phyloP scores from a whole-genome alignment of 257 asterid genomes.

The Henckelia pumila region DNA sequence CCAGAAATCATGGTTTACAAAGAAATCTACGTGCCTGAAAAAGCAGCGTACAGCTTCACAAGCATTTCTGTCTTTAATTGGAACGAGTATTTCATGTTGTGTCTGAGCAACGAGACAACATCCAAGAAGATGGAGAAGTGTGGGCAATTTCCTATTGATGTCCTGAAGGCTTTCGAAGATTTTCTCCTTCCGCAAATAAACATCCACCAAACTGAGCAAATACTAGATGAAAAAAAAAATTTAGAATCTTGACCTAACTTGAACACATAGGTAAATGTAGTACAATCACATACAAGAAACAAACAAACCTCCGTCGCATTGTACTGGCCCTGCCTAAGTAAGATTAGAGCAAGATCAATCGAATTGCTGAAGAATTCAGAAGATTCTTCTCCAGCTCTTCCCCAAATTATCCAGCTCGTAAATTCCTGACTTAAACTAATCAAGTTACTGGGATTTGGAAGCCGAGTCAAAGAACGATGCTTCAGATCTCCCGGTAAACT shows the following conservation, averaged over 20 bases:
- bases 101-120: conserved; percentile 86
- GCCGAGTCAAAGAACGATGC: conserved; percentile 38
- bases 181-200: conserved; percentile 71
- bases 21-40: conserved; percentile 56
- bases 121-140: conserved; percentile 83
- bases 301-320: conserved; percentile 75
- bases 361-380: conserved; percentile 80
- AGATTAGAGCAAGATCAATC: conserved; percentile 64
- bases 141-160: conserved; percentile 55
- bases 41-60: conserved; percentile 83
- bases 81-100: conserved; percentile 54
- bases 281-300: conserved; percentile 15
- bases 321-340: conserved; percentile 77
- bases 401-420: conserved; percentile 89
- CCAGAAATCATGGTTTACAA: conserved; percentile 11
- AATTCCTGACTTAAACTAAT: conserved; percentile 64
- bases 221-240: conserved; percentile 47
- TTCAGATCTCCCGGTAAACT: conserved; percentile 44
- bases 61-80: conserved; percentile 58
- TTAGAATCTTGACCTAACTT: conserved; percentile 31
- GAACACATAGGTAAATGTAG: background rate
- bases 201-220: conserved; percentile 77
- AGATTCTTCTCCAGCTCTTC: conserved; percentile 70
- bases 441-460: conserved; percentile 60
- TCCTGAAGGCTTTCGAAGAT: conserved; percentile 70